These are phyloP conservation scores for Alternaria sp. DNA, from an alignment of 2,329 filamentous ascomycete genomes.

Conservation along the genomic window DNA sequence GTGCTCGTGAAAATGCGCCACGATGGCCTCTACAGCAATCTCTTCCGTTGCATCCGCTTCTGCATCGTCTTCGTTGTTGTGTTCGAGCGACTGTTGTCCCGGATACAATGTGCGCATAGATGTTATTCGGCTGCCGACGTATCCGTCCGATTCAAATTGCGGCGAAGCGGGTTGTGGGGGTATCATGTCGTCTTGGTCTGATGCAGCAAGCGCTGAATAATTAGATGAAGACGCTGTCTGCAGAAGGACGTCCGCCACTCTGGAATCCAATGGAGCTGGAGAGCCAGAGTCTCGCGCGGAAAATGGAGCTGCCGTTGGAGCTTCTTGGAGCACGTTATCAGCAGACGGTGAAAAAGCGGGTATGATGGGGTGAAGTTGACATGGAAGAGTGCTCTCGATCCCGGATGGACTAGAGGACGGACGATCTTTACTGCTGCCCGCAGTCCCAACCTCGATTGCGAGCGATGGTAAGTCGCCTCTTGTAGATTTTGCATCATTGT, in stretches of 20 bases:
- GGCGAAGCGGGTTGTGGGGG: background rate
- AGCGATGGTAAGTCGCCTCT: constrained; percentile 18
- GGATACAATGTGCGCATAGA: background rate
- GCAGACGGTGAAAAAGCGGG: background rate
- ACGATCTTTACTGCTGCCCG: background rate
- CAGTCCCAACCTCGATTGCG: constrained; percentile 5
- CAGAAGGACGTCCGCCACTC: background rate
- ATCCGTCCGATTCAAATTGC: background rate
- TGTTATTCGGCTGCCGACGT: background rate
- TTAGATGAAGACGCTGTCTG: background rate
- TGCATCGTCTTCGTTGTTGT: background rate
- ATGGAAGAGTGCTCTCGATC: background rate
- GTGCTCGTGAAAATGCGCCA: constrained; percentile 30
- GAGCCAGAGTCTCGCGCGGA: background rate
- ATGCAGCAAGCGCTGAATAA: background rate
- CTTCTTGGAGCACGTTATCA: background rate
- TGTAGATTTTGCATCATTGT: constrained; percentile 14
- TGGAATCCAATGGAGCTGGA: background rate
- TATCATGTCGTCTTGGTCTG: constrained; percentile 4
- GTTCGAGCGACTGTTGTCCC: background rate
- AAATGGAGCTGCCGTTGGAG: background rate
- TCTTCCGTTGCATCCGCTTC: constrained; percentile 26
- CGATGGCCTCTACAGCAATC: constrained; percentile 39
- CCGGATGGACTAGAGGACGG: constrained; percentile 3
- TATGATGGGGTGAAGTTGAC: background rate